These are phyloP conservation scores for Volvox reticuliferus DNA, from an alignment of 139 green algal genomes.

Conservation along the genomic window DNA sequence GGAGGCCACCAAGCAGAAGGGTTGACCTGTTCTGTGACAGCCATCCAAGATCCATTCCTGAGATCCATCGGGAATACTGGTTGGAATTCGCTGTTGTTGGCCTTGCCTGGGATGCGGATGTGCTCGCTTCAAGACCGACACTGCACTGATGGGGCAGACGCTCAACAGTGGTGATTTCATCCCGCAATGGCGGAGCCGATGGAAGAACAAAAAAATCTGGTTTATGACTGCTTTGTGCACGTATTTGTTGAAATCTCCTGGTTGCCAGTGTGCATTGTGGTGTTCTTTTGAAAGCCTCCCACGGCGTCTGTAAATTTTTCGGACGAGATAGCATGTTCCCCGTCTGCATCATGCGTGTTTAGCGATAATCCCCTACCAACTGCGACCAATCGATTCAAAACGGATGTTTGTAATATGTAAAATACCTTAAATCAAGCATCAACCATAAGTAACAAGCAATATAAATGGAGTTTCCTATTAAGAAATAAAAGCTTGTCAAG, in stretches of 20 bases:
- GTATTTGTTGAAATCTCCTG: not conserved
- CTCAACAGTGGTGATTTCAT: not conserved
- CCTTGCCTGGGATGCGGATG: not conserved
- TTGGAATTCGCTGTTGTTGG: too few species aligned
- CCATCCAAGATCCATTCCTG: not conserved
- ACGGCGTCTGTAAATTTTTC: not conserved
- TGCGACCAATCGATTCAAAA: too few species aligned
- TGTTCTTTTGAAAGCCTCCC: not conserved
- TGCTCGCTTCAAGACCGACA: slow-evolving; percentile 28
- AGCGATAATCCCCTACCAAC: not conserved
- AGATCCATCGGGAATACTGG: not conserved
- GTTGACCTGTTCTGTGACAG: not conserved
- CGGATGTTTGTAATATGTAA: too few species aligned
- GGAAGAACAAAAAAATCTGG: not conserved
- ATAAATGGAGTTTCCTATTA: too few species aligned
- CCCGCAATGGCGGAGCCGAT: slow-evolving; percentile 24
- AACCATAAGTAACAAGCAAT: too few species aligned
- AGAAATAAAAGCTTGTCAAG: too few species aligned
- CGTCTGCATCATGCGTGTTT: not conserved
- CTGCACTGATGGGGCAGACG: slow-evolving; percentile 17
- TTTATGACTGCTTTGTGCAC: not conserved
- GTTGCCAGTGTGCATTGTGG: not conserved
- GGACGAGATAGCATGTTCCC: not conserved
- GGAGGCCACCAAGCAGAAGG: not conserved
- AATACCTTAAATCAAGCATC: too few species aligned